Evolutionary conservation across 148 eudicot genomes (phyloP).

Genomic region (Vaccinium corymbosum): DNA sequence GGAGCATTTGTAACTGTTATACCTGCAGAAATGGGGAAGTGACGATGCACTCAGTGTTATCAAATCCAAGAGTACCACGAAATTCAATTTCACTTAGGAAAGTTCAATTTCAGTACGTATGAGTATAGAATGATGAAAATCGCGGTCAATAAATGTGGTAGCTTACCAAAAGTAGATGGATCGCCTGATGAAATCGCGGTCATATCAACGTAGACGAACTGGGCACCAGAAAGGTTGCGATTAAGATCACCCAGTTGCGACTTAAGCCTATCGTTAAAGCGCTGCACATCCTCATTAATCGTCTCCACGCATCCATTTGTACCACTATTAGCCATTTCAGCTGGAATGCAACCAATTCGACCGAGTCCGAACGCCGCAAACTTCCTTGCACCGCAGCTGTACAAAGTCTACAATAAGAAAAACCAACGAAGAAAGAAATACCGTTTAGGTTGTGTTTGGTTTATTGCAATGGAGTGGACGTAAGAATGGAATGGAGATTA

Average conservation of each 20-base stretch:
- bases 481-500: no score
- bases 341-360: conserved; percentile 50
- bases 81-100: background rate
- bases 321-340: background rate
- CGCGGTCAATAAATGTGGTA: background rate
- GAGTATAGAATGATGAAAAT: background rate
- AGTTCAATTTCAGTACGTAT: background rate
- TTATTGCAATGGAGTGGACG: no score
- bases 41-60: background rate
- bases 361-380: conserved; percentile 38
- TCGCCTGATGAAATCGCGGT: background rate
- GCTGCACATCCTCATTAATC: conserved; percentile 24
- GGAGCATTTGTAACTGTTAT: background rate
- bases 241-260: conserved; percentile 26
- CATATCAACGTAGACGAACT: conserved; percentile 38
- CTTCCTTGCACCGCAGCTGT: conserved; percentile 47
- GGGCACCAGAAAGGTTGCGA: conserved; percentile 15
- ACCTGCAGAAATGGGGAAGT: background rate
- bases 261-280: conserved; percentile 32
- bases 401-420: conserved; percentile 22
- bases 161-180: background rate
- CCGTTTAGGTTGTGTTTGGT: no score
- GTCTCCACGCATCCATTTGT: conserved; percentile 20
- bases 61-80: background rate
- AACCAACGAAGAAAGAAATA: background rate